Evolutionary conservation across 2,329 filamentous ascomycete genomes (phyloP).

Genomic region (Trichoderma sp.): DNA sequence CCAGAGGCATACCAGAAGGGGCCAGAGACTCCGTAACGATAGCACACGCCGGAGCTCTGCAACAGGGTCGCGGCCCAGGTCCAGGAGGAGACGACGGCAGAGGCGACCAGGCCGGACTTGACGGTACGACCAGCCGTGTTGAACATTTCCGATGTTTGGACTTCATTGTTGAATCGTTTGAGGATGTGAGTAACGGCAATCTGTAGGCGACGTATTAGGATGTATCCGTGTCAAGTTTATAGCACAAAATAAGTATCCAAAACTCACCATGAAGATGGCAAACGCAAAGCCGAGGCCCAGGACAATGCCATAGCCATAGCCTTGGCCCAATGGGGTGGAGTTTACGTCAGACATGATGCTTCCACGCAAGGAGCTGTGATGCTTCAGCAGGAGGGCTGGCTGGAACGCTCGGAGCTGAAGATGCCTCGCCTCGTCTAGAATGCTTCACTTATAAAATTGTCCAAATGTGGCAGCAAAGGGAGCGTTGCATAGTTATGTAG

Average conservation of each 20-base stretch:
- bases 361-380: neutral
- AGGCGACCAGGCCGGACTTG: slow-evolving; percentile 84
- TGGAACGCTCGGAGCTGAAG: neutral
- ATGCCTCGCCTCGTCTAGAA: neutral
- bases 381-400: neutral
- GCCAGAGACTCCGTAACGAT: slow-evolving; percentile 70
- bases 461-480: slow-evolving; percentile 1
- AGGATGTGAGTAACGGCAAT: slow-evolving; percentile 71
- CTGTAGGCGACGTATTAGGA: slow-evolving; percentile 26
- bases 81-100: slow-evolving; percentile 90
- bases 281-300: slow-evolving; percentile 74
- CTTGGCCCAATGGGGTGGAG: slow-evolving; percentile 52
- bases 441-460: neutral
- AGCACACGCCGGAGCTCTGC: slow-evolving; percentile 79
- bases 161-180: slow-evolving; percentile 63
- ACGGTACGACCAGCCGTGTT: slow-evolving; percentile 84
- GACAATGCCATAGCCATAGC: slow-evolving; percentile 76
- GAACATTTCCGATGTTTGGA: slow-evolving; percentile 93
- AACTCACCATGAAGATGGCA: slow-evolving; percentile 65
- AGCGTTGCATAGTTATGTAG: neutral
- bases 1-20: slow-evolving; percentile 64
- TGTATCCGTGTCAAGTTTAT: neutral
- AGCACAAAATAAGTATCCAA: neutral
- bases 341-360: slow-evolving; percentile 11
- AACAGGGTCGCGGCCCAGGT: slow-evolving; percentile 87